Percentiles rank a stretch among this genome's conserved stretches.
Conservation (phyloP, 163 green algal species). For the Chlorella variabilis region DNA sequence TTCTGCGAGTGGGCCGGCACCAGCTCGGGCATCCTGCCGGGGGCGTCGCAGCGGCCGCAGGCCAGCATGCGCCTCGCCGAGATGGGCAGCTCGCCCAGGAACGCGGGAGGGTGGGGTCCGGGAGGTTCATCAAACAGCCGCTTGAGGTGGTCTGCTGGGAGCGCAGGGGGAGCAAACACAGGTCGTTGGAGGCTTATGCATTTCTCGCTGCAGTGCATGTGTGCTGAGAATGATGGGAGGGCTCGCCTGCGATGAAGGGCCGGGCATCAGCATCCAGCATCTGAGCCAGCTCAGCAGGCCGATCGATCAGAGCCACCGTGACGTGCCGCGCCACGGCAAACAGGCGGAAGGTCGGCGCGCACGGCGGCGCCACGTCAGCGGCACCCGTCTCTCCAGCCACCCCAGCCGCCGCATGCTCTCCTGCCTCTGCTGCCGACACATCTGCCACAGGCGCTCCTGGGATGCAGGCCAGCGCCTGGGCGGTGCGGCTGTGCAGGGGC, state of each 20-base stretch:
- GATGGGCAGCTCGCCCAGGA: neutral
- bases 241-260: slow-evolving; percentile 46
- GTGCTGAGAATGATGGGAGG: neutral
- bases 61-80: neutral
- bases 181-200: no score
- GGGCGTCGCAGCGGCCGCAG: no score
- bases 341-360: neutral
- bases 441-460: neutral
- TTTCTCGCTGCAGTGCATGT: neutral
- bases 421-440: neutral
- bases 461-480: neutral
- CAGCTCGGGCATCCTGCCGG: neutral
- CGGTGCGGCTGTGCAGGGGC: neutral
- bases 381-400: neutral
- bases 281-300: slow-evolving; percentile 22
- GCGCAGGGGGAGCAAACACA: neutral
- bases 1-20: neutral
- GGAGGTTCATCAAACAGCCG: slow-evolving; percentile 3
- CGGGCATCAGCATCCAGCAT: slow-evolving; percentile 49
- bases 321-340: slow-evolving; percentile 45
- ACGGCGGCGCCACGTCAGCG: neutral
- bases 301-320: slow-evolving; percentile 43
- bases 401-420: neutral
- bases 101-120: no score
- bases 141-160: slow-evolving; percentile 19